Evolutionary conservation across 2,329 filamentous ascomycete genomes (phyloP).

Genomic region (Parafenestella ontariensis): DNA sequence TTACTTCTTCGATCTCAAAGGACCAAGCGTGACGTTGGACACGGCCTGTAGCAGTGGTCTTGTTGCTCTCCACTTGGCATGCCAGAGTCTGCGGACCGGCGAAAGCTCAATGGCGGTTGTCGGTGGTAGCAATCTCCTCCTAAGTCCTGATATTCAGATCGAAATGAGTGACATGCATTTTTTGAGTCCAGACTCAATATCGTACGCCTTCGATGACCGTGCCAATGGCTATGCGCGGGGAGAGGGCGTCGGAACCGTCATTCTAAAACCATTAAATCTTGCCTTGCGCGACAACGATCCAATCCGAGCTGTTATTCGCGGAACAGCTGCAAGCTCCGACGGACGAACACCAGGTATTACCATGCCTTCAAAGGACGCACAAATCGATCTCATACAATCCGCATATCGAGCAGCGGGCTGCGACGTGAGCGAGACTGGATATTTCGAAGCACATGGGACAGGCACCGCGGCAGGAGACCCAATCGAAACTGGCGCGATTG

Average conservation of each 20-base stretch:
- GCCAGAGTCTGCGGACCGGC: conserved; percentile 33
- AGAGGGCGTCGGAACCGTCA: conserved; percentile 58
- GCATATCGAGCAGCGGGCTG: conserved; percentile 49
- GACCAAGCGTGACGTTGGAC: conserved; percentile 28
- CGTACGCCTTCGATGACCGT: conserved; percentile 53
- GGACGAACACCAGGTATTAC: conserved; percentile 26
- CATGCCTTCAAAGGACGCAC: conserved; percentile 53
- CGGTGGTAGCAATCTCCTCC: conserved; percentile 26
- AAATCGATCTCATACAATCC: conserved; percentile 35
- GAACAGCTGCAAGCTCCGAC: conserved; percentile 28
- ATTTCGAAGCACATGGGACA: conserved; percentile 35
- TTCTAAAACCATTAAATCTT: conserved; percentile 32
- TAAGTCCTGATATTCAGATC: conserved; percentile 19
- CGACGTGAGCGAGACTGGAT: conserved; percentile 33
- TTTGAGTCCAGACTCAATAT: conserved; percentile 39
- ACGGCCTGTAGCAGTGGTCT: conserved; percentile 31
- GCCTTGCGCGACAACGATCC: conserved; percentile 32
- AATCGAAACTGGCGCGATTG: conserved; percentile 13
- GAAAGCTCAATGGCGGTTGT: conserved; percentile 30
- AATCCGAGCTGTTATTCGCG: conserved; percentile 38
- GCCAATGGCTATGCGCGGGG: conserved; percentile 70
- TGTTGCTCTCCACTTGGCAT: conserved; percentile 27
- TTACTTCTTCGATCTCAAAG: conserved; percentile 31
- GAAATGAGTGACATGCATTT: conserved; percentile 25
- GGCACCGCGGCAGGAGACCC: conserved; percentile 40